Base-by-base conservation (phyloP, 495 filamentous ascomycete genomes). In the Friedmanniomyces endolithicus region DNA sequence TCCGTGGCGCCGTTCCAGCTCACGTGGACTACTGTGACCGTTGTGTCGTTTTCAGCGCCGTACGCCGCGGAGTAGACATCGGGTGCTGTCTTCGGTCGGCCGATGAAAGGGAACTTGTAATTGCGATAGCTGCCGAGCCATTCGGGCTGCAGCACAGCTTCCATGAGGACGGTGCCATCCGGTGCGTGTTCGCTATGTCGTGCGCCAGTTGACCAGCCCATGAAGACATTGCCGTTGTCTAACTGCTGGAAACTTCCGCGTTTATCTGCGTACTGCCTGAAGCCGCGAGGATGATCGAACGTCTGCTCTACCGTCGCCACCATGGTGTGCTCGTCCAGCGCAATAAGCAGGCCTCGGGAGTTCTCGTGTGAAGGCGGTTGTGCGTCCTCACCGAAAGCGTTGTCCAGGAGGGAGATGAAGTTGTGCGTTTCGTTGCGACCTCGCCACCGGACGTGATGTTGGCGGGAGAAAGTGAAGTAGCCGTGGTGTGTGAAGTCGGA, bases 1-100 rank as follows among this genome's bases (percentile, higher is more conserved):
- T 60, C 57, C 20, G 60, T 63, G 1, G 56, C 56, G 43, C 60
- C 60, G 48, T 63, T 63, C 60, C 60, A 63, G 52, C 46, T 52
- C 2, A 53, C 60, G 45, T 60, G 45, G 45, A 60, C 52, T n/a
- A 41, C 14, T 11, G 47, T 24, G 1, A 27, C 54, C 17, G 44
- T 25, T 9, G 44, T 53, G 19, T 27, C n/a, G 47, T 29, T 55
- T 3, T 37, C 41, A 6, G 46, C 39, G 1, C 14, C 48, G 24
- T 51, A 34, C 11, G 34, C 48, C 3, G 47, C 23, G 16, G 56
- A 37, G 44, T 45, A 20, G 22, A 57, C 46, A 17, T 39, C 55
- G 2, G 59, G 59, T n/a, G 25, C 22, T 6, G 23, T 25, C 12
- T 22, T 44, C 34, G 59, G 59, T n/a, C 14, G 22, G 34, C 55